Conservation (phyloP, 495 filamentous ascomycete genomes). For the Penicillium chermesinum region DNA sequence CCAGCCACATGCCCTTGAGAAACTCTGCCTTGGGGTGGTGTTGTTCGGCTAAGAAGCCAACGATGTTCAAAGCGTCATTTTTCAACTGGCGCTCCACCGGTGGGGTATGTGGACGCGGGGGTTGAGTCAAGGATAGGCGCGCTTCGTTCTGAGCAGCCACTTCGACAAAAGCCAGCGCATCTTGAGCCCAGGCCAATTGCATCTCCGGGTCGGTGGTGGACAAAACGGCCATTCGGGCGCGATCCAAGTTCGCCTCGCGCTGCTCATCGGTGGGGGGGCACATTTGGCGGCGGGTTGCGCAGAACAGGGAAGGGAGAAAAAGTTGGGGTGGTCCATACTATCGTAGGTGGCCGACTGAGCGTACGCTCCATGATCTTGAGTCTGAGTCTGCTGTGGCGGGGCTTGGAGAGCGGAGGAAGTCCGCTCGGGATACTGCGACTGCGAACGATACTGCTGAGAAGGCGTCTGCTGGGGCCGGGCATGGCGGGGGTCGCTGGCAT, state of each 20-base stretch:
- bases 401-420: constrained; percentile 35
- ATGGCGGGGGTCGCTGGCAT: constrained; percentile 52
- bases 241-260: constrained; percentile 79
- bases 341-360: constrained; percentile 42
- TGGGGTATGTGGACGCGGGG: constrained; percentile 68
- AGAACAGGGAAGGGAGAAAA: constrained; percentile 90
- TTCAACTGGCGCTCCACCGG: constrained; percentile 81
- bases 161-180: constrained; percentile 85
- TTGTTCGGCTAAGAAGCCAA: constrained; percentile 83
- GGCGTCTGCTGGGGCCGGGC: constrained; percentile 30
- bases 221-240: constrained; percentile 74
- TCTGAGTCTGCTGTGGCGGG: constrained; percentile 23
- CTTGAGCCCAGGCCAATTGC: constrained; percentile 95
- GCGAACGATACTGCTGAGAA: constrained; percentile 30
- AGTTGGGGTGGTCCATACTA: constrained; percentile 63
- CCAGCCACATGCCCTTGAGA: constrained; percentile 93
- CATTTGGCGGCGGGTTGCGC: constrained; percentile 73
- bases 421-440: constrained; percentile 39
- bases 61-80: constrained; percentile 85
- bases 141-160: constrained; percentile 65
- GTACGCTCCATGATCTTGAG: constrained; percentile 33
- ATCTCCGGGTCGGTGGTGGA: constrained; percentile 94
- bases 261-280: constrained; percentile 93
- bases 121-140: constrained; percentile 58
- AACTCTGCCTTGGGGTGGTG: constrained; percentile 92